Evolutionary conservation across 805 yeast species (phyloP), one percentile per base, ranked within the genome.

Genomic region (Zygotorulaspora danielsina): DNA sequence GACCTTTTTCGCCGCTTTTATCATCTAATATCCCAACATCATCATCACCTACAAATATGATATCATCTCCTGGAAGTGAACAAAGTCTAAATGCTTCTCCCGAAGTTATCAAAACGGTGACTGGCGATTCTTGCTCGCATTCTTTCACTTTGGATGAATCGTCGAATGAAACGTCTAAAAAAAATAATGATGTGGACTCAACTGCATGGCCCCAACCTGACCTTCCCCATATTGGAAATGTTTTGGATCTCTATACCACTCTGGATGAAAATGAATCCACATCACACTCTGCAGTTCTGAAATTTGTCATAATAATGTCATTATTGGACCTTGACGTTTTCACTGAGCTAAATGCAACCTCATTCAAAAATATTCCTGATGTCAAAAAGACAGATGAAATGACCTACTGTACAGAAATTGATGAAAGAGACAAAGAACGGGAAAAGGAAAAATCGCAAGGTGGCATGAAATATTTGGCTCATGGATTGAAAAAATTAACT

Each of bases 301-400:
- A 53, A 19, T 59, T 61, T 35, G 39, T 57, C 24, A 41, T 49
- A 6, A 46, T 53, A 2, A 38, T 61, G 35, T 34, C 51, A 8
- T 33, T 61, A 44, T 44, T 61, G 12, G 63, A 55, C 36, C 44
- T 53, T 1, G 58, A 53, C 5, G 50, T 50, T 1, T 54, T 55
- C 32, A 32, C 38, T 9, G 61, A 55, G 20, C 17, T 58, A 16
- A 57, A 56, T 40, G 11, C 36, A 8, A 48, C 46, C 9, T 37
- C 49, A n/a, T 56, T 53, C 39, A 54, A 46, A 33, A 38, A 50
- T 36, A 38, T 59, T 5, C 48, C 54, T 1, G 54, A 51, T 20
- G 47, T 33, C 8, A 45, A 36, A 19, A 42, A 39, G 25, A 16
- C 13, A 10, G 35, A 36, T 15, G 34, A 20, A 12, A 19, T 16